These are phyloP conservation scores for Lachnellula subtilissima DNA, from an alignment of 2,329 filamentous ascomycete genomes.

Conservation along the genomic window DNA sequence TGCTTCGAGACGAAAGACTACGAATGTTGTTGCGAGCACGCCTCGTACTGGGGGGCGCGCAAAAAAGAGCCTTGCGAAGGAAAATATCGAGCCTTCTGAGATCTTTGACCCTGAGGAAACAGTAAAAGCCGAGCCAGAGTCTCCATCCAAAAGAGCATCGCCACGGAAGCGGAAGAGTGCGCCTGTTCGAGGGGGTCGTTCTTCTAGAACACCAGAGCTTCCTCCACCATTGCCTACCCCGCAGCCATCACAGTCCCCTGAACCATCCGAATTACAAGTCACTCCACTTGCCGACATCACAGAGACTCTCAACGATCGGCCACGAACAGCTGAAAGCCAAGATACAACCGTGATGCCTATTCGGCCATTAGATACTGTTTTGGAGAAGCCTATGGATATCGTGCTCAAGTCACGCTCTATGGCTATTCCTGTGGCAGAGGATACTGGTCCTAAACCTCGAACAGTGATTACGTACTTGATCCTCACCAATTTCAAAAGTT, in stretches of 20 bases:
- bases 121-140: conserved; percentile 43
- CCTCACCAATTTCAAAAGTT: conserved; percentile 98
- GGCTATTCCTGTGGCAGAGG: conserved; percentile 63
- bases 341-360: conserved; percentile 61
- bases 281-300: conserved; percentile 73
- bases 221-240: conserved; percentile 43
- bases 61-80: conserved; percentile 37
- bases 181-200: conserved; percentile 24
- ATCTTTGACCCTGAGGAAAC: conserved; percentile 53
- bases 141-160: conserved; percentile 51
- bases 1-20: conserved; percentile 45
- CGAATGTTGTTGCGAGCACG: conserved; percentile 25
- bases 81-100: conserved; percentile 55
- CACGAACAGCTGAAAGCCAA: conserved; percentile 43
- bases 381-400: conserved; percentile 92
- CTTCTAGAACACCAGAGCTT: conserved; percentile 29
- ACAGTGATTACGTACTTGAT: conserved; percentile 91
- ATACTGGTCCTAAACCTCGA: conserved; percentile 72
- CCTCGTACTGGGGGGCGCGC: conserved; percentile 35
- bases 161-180: conserved; percentile 67
- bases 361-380: conserved; percentile 68
- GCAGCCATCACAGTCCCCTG: conserved; percentile 52
- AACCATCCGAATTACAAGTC: conserved; percentile 44
- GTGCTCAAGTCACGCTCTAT: conserved; percentile 78
- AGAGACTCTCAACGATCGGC: conserved; percentile 58